Evolutionary conservation across 148 eudicot genomes (phyloP), one percentile per base, ranked within the genome.

Genomic region (Oxyria digyna): DNA sequence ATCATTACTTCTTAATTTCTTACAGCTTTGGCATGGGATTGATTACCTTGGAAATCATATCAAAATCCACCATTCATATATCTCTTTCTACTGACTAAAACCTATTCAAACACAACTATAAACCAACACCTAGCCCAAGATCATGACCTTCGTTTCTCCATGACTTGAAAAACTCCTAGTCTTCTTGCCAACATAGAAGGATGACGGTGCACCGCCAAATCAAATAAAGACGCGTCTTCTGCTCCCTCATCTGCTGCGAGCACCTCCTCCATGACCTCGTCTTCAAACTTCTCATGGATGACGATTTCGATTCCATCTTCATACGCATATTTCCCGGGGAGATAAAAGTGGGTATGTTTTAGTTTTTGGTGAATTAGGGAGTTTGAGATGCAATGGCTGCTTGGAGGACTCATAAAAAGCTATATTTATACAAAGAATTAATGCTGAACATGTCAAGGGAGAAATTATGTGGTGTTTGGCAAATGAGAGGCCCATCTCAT

Each of bases 101-200:
- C 54, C 21, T 48, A 48, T 48, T 18, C 54, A 48, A 48, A 48
- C 4, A 5, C 18, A 48, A 48, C n/a, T 1, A 4, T 15, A 48
- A 48, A 18, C 15, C 20, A 48, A 17, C 21, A 17, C 54, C 23
- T n/a, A 10, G n/a, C n/a, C n/a, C n/a, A n/a, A n/a, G n/a, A n/a
- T n/a, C n/a, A n/a, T n/a, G n/a, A n/a, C n/a, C n/a, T n/a, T n/a
- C n/a, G n/a, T n/a, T n/a, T n/a, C 13, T 48, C 6, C 23, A 48
- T 17, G 6, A 48, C 54, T 18, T 18, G 54, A 18, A 48, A 48
- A 48, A 23, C 54, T 8, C 54, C 54, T 48, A 48, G 54, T 48
- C 54, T 48, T 48, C 54, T 48, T 48, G 54, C 54, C 54, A 48
- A 48, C 54, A 48, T n/a, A 48, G 54, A 48, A 48, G 54, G 8